Conservation (phyloP, 371 early-diverging fungal genomes). For the Mucor racemosus region DNA sequence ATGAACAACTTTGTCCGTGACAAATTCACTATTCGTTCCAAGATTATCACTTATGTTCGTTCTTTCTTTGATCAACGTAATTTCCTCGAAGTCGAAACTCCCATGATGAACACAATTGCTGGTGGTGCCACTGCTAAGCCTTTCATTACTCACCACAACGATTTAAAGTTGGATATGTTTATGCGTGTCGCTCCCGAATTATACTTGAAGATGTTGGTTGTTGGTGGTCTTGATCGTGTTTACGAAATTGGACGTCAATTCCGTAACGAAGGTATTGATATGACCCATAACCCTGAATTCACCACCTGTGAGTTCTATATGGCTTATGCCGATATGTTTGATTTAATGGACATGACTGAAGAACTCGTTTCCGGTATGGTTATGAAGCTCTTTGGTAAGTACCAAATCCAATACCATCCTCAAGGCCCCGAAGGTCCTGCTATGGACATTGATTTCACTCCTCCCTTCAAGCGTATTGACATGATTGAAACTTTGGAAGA, state of each 20-base stretch:
- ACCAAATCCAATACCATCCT: conserved; percentile 93
- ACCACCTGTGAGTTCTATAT: conserved; percentile 99
- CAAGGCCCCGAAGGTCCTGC: conserved; percentile 85
- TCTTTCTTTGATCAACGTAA: conserved; percentile 92
- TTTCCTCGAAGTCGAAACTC: conserved; percentile 99
- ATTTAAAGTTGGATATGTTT: conserved; percentile 97
- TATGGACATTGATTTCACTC: conserved; percentile 91
- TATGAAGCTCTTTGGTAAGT: conserved; percentile 84
- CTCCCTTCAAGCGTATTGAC: conserved; percentile 95
- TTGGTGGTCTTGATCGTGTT: conserved; percentile 99
- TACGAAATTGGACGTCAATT: conserved; percentile 99
- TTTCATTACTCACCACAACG: conserved; percentile 99
- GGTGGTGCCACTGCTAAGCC: conserved; percentile 99
- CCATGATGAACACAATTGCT: conserved; percentile 99
- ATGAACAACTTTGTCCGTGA: conserved; percentile 97
- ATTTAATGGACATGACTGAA: conserved; percentile 97
- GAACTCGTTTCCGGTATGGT: conserved; percentile 93
- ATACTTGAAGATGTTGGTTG: conserved; percentile 96
- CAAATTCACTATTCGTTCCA: conserved; percentile 92
- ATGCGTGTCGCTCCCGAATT: conserved; percentile 99
- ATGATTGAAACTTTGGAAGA: conserved; percentile 96
- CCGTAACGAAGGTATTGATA: conserved; percentile 99
- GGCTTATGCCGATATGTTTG: conserved; percentile 99
- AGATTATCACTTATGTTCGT: conserved; percentile 95
- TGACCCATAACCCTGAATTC: conserved; percentile 99